Evolutionary conservation across 176 grass and related monocot species (phyloP), one percentile per base, ranked within the genome.

Genomic region (Avena sativa): DNA sequence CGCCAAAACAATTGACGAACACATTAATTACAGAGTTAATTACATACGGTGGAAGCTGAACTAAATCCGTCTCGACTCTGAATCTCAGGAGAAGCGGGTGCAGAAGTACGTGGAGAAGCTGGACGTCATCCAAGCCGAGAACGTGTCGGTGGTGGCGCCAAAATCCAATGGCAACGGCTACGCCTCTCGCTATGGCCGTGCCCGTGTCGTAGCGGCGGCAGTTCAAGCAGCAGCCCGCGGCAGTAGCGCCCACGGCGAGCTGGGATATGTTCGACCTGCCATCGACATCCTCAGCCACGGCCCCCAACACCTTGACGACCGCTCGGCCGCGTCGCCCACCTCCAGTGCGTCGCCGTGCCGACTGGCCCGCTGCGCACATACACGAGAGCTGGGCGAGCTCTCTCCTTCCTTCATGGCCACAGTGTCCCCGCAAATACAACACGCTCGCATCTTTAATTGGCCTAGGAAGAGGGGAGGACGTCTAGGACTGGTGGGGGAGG

Each of bases 181-280:
- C 17, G 78, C 71, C 89, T 87, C 14, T 83, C 85, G 44, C 89
- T 82, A 44, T 86, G 84, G 48, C 84, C 85, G 63, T 83, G 52
- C 70, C 80, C 17, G 89, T 78, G 61, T 88, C 86, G 83, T 91
- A 91, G 89, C 81, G 84, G 69, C 87, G 86, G 19, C 82, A 94
- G 55, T 93, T 93, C 64, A 76, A 76, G 72, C 89, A 89, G 51
- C 49, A 59, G 51, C 77, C 72, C n/a, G n/a, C n/a, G n/a, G n/a
- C n/a, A n/a, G n/a, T n/a, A n/a, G n/a, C n/a, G n/a, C n/a, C n/a
- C 2, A 91, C 90, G 16, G 71, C 88, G 72, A 95, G 87, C 68
- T 98, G 91, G 96, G 93, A 95, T 79, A 69, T 86, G 38, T 98
- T 95, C 61, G 96, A 98, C 84, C 89, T 95, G 58, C 90, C 93